A percentile compares a stretch with the other conserved stretches of the same genome.
Evolutionary conservation across 2,329 filamentous ascomycete genomes (phyloP).

Genomic region (Knoxdaviesia capensis): DNA sequence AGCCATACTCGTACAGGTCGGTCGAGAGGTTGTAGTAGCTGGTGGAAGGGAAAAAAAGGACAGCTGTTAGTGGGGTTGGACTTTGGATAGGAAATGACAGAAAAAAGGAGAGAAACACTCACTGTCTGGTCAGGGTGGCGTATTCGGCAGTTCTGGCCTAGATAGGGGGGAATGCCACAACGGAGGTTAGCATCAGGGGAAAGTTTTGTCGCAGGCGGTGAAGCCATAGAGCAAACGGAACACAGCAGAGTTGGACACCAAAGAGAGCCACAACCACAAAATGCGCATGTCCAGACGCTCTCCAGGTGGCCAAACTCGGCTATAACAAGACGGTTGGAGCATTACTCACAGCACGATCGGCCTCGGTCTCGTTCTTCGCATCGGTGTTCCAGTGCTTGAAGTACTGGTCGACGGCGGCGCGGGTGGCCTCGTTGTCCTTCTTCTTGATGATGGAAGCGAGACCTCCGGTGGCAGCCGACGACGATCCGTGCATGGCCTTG

Average conservation of each 20-base stretch:
- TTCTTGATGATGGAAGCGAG: constrained; percentile 61
- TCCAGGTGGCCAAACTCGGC: neutral
- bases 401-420: constrained; percentile 73
- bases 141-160: constrained; percentile 72
- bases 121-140: constrained; percentile 83
- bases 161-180: neutral
- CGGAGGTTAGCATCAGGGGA: no score
- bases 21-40: constrained; percentile 97
- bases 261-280: no score
- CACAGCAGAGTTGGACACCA: neutral
- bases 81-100: neutral
- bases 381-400: constrained; percentile 96
- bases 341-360: constrained; percentile 51
- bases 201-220: no score
- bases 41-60: constrained; percentile 1
- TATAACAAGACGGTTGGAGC: neutral
- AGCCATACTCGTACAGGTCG: constrained; percentile 90
- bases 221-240: neutral
- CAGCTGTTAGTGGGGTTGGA: constrained; percentile 7
- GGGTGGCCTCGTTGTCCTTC: constrained; percentile 59
- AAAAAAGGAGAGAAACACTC: constrained; percentile 16
- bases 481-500: constrained; percentile 64
- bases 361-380: constrained; percentile 61
- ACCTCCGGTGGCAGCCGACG: constrained; percentile 48
- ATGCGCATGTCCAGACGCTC: no score